Evolutionary conservation across 1,284 basidiomycete genomes (phyloP).

Genomic region (Pseudozyma hubeiensis): DNA sequence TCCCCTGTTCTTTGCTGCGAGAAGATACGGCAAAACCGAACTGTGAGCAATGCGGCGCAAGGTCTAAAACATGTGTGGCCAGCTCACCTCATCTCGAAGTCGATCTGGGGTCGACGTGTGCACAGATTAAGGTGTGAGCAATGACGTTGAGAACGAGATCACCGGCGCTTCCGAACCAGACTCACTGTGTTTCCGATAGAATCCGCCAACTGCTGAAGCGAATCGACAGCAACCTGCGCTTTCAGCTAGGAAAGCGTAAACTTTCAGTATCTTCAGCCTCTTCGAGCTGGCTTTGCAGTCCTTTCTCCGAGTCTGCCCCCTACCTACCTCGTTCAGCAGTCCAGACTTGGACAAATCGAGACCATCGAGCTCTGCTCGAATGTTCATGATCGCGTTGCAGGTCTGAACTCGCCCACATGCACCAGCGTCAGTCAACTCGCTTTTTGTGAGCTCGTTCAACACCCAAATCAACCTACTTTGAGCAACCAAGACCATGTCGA

Average conservation of each 20-base stretch:
- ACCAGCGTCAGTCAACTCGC: too few relatives aligned
- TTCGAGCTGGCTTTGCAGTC: too few relatives aligned
- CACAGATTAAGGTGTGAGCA: neutral
- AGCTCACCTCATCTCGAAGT: constrained; percentile 43
- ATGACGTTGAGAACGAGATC: neutral
- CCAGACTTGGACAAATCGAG: constrained; percentile 21
- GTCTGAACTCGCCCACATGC: constrained; percentile 12
- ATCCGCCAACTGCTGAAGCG: constrained; percentile 11
- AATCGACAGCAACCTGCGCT: constrained; percentile 14
- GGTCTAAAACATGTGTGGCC: too few relatives aligned
- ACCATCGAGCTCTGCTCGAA: constrained; percentile 20
- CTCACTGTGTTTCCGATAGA: constrained; percentile 24
- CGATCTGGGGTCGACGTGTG: constrained; percentile 17
- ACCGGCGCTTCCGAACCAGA: neutral
- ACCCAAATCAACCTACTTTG: constrained; percentile 15
- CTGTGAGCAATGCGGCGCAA: neutral
- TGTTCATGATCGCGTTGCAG: constrained; percentile 34
- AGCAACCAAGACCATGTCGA: constrained; percentile 25
- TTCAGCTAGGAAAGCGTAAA: constrained; percentile 3
- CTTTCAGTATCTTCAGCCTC: neutral
- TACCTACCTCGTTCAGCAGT: constrained; percentile 20
- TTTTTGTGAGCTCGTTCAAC: too few relatives aligned
- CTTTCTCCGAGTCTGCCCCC: too few relatives aligned
- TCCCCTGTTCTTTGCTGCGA: constrained; percentile 26
- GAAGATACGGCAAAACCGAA: too few relatives aligned